Evolutionary conservation across 176 grass and related monocot genomes (phyloP), one percentile per base, ranked within the genome.

Genomic region (Leersia perrieri): DNA sequence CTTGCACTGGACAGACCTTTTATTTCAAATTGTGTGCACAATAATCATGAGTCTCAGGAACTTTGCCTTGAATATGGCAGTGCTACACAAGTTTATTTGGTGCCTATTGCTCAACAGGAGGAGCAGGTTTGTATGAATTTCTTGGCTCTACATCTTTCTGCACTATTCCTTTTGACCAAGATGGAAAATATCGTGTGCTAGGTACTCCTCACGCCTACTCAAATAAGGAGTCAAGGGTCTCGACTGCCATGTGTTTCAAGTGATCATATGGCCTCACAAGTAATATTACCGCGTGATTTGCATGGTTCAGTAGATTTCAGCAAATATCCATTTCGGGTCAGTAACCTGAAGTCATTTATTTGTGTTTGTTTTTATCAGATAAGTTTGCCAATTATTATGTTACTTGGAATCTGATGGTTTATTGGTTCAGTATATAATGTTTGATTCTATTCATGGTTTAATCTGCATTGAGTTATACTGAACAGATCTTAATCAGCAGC

Each of bases 271-370:
- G 68, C 87, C 62, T 98, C 90, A 5, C 92, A 94, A 92, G 69
- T 92, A 89, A 88, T 75, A 69, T 85, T 98, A 76, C 92, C 90
- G 67, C 85, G 90, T 63, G 86, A 98, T 90, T 79, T 89, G 83
- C 74, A 89, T 68, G 95, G 92, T 81, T 89, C 83, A 68, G 72
- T 94, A 83, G 95, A 98, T 70, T 98, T 94, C 89, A 92, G 77
- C 75, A 94, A 91, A 90, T 98, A 98, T 81, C 95, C 95, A 27
- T 89, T 94, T 87, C 92, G 84, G 82, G 95, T 98, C 89, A 78
- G 88, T 88, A 55, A 82, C 49, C 69, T 72, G 30, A 84, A 75
- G 77, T 80, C 16, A 33, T 60, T 39, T 16, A 33, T 88, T 63
- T 69, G 41, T 13, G 30, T 34, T 75, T 88, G 8, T 32, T 80